Conservation (phyloP, 1,284 basidiomycete genomes). For the Sporisorium iseilematis-ciliati region DNA sequence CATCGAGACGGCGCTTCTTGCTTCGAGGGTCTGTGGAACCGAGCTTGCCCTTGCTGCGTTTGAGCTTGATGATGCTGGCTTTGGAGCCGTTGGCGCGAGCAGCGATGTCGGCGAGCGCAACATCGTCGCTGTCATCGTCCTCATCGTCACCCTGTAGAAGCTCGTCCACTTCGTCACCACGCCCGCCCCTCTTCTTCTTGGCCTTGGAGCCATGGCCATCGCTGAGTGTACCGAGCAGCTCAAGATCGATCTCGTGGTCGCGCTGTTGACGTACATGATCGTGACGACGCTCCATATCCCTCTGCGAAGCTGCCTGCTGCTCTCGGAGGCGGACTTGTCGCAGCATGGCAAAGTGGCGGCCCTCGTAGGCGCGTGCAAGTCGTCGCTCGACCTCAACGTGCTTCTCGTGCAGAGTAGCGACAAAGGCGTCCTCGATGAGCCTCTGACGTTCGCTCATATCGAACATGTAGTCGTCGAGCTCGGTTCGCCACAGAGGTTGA, state of each 20-base stretch:
- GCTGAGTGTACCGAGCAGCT: slow-evolving; percentile 63
- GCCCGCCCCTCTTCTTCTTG: slow-evolving; percentile 18
- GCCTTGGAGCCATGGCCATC: slow-evolving; percentile 37
- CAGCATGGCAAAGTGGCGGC: slow-evolving; percentile 55
- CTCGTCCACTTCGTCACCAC: slow-evolving; percentile 46
- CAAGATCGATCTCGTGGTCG: slow-evolving; percentile 63
- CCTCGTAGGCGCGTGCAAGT: slow-evolving; percentile 57
- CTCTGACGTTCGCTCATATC: slow-evolving; percentile 49
- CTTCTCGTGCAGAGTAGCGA: slow-evolving; percentile 33
- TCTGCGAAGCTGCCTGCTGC: slow-evolving; percentile 47
- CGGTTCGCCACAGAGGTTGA: slow-evolving; percentile 51
- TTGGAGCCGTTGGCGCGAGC: slow-evolving; percentile 29
- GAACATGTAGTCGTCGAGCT: slow-evolving; percentile 57
- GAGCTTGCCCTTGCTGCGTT: slow-evolving; percentile 49
- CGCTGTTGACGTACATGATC: slow-evolving; percentile 49
- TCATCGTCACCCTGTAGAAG: slow-evolving; percentile 38
- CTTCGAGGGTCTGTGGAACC: slow-evolving; percentile 22
- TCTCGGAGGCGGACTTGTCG: slow-evolving; percentile 46
- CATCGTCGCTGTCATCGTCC: slow-evolving; percentile 43
- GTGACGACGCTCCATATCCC: slow-evolving; percentile 36
- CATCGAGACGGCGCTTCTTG: slow-evolving; percentile 48
- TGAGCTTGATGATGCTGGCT: slow-evolving; percentile 53
- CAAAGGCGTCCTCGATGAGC: slow-evolving; percentile 54
- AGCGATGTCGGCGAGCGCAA: slow-evolving; percentile 46
- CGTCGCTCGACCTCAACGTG: slow-evolving; percentile 51